phyloP scores from a whole-genome alignment of 164 flowering plant species.

The Paratinospora sagittata region DNA sequence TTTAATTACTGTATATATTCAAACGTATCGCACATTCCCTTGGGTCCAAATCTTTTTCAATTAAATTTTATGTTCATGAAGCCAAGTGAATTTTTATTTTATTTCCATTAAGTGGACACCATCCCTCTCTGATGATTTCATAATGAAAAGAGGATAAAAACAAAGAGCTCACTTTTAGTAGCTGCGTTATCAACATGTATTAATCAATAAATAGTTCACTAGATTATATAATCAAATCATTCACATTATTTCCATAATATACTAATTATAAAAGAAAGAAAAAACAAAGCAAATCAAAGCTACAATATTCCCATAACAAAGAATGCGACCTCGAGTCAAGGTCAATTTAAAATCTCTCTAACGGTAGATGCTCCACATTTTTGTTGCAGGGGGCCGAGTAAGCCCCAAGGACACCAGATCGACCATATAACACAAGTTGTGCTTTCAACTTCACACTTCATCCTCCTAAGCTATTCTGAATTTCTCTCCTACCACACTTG shows the following conservation, averaged over 20 bases:
- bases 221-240: neutral
- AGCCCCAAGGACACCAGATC: constrained; percentile 14
- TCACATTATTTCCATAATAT: neutral
- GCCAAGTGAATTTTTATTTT: no score
- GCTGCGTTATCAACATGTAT: no score
- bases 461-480: neutral
- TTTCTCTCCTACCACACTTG: neutral
- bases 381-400: constrained; percentile 5
- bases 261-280: neutral
- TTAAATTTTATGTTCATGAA: no score
- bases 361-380: neutral
- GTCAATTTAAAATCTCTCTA: constrained; percentile 21
- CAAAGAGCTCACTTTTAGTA: no score
- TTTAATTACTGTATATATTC: no score
- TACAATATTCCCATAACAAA: constrained; percentile 22
- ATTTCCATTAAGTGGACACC: no score
- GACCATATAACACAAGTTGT: constrained; percentile 2
- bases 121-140: no score
- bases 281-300: constrained; percentile 2
- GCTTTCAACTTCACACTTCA: neutral
- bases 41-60: no score
- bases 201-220: neutral
- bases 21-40: no score
- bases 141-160: no score
- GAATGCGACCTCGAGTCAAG: constrained; percentile 67